Evolutionary conservation across 345 rosid genomes (phyloP).

Genomic region (Combretum micranthum): DNA sequence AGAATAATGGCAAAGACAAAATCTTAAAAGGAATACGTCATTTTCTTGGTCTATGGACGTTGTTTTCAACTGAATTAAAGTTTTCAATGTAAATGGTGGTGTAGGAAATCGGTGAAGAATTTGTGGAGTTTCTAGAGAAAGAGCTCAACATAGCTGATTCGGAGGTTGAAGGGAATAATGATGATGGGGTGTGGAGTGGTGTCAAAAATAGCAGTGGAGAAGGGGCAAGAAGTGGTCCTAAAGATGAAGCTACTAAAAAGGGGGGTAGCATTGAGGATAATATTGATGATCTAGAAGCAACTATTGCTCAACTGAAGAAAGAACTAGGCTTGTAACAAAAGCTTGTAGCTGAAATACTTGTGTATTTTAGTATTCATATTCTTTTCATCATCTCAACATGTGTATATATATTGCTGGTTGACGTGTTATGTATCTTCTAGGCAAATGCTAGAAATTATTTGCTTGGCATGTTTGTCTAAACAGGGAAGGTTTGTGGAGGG

Average conservation of each 20-base stretch:
- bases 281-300: slow-evolving; percentile 87
- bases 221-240: slow-evolving; percentile 12
- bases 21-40: background rate
- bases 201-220: slow-evolving; percentile 19
- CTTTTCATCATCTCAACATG: too few species aligned
- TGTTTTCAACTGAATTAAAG: background rate
- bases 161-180: slow-evolving; percentile 23
- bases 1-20: background rate
- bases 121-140: slow-evolving; percentile 87
- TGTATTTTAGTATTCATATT: too few species aligned
- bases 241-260: slow-evolving; percentile 25
- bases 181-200: slow-evolving; percentile 9
- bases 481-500: too few species aligned
- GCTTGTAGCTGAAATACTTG: too few species aligned
- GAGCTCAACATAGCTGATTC: slow-evolving; percentile 67
- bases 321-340: slow-evolving; percentile 65
- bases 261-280: slow-evolving; percentile 56
- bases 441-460: too few species aligned
- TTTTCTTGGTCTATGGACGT: background rate
- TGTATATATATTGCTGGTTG: too few species aligned
- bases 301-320: slow-evolving; percentile 72
- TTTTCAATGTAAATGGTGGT: background rate
- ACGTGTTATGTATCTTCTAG: too few species aligned
- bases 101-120: slow-evolving; percentile 90
- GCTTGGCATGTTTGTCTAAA: too few species aligned